A percentile compares a stretch with the other conserved stretches of the same genome.
These are phyloP conservation scores for Globisporangium megalacanthum DNA, from an alignment of 352 stramenopile genomes.

Conservation along the genomic window DNA sequence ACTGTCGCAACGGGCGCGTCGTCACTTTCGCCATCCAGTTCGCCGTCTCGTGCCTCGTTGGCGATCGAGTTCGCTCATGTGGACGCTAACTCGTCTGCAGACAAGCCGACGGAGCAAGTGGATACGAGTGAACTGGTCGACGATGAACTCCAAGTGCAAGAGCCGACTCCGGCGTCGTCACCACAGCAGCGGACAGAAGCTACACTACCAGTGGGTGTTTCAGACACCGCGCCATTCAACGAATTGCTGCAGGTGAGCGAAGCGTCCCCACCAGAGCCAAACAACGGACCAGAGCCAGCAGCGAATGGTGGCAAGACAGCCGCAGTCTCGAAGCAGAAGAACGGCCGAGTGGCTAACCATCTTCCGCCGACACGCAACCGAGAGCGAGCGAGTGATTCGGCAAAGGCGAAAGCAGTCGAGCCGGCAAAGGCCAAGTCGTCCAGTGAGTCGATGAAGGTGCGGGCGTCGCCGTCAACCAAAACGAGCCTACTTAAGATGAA, in stretches of 20 bases:
- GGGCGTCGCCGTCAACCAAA: background rate
- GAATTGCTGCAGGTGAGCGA: constrained; percentile 2
- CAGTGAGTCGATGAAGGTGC: background rate
- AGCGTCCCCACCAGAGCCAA: background rate
- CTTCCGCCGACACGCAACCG: background rate
- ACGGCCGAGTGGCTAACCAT: background rate
- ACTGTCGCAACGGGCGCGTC: no score
- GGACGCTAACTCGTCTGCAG: no score
- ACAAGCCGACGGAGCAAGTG: background rate
- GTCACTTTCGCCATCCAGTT: no score
- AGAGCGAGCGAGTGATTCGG: constrained; percentile 2
- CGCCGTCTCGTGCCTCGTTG: no score
- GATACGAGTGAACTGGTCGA: no score
- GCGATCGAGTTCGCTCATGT: no score
- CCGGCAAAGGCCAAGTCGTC: background rate
- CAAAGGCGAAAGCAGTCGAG: constrained; percentile 5
- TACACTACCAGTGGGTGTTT: no score
- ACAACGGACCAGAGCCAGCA: background rate
- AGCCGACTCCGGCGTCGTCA: no score
- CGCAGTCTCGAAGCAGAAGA: constrained; percentile 1
- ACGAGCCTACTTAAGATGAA: constrained; percentile 3
- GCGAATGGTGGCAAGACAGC: background rate
- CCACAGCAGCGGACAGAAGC: no score
- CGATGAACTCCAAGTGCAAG: no score
- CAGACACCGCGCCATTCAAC: no score